Conservation (phyloP, 495 filamentous ascomycete species). For the Neurospora sp. region DNA sequence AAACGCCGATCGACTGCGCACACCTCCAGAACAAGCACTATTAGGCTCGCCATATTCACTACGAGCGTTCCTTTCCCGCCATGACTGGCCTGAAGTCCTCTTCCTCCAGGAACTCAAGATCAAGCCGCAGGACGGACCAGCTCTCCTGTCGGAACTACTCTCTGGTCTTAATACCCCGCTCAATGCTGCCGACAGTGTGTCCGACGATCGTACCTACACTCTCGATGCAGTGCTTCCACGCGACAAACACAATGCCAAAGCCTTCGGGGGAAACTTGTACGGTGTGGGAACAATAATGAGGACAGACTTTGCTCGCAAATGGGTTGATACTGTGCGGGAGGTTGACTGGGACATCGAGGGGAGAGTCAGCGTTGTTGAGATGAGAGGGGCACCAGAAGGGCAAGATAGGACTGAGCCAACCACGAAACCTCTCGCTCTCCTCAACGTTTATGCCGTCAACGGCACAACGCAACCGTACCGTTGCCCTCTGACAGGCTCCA, state of each 20-base stretch:
- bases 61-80: constrained; percentile 33
- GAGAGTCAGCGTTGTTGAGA: constrained; percentile 33
- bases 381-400: neutral
- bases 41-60: constrained; percentile 11
- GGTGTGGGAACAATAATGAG: constrained; percentile 41
- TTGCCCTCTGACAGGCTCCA: constrained; percentile 25
- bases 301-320: constrained; percentile 23
- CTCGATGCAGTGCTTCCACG: constrained; percentile 32
- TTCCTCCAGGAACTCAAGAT: constrained; percentile 47
- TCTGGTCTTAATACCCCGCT: constrained; percentile 24
- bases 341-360: constrained; percentile 45
- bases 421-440: constrained; percentile 21
- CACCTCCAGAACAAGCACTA: neutral
- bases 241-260: constrained; percentile 37
- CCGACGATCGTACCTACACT: constrained; percentile 25
- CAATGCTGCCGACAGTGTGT: constrained; percentile 5
- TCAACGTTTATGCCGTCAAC: constrained; percentile 45
- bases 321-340: constrained; percentile 10
- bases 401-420: neutral
- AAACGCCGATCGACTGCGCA: neutral
- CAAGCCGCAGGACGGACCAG: constrained; percentile 17
- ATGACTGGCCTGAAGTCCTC: constrained; percentile 36
- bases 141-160: constrained; percentile 14
- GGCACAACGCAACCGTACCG: constrained; percentile 39
- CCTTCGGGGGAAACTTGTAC: constrained; percentile 39